phyloP scores from a whole-genome alignment of 2,329 filamentous ascomycete species.

The Trichoderma simmonsii region DNA sequence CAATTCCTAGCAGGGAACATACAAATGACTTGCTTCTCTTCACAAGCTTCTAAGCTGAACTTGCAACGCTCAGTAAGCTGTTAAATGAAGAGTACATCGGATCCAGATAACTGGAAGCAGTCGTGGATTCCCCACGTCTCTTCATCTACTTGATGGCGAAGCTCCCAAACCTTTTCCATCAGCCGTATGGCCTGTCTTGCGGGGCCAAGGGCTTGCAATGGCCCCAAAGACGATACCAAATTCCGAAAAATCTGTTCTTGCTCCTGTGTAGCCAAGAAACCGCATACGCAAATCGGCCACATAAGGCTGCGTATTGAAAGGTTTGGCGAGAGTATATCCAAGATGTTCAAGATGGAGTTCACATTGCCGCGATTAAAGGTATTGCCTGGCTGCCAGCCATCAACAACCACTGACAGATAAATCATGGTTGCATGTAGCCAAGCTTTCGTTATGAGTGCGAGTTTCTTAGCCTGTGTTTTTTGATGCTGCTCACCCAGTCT shows the following conservation, averaged over 20 bases:
- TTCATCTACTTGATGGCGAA: neutral
- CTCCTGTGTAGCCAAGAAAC: neutral
- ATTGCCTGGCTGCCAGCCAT: neutral
- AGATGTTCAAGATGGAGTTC: neutral
- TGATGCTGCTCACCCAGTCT: neutral
- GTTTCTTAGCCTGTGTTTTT: neutral
- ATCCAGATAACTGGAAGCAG: neutral
- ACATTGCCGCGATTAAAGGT: neutral
- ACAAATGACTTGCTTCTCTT: neutral
- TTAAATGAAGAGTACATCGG: neutral
- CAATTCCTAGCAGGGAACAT: neutral
- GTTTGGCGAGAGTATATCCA: neutral
- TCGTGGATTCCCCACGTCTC: neutral
- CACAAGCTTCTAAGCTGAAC: neutral
- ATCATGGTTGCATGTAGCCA: neutral
- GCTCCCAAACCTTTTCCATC: neutral
- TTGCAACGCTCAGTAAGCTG: neutral
- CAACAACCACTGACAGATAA: neutral
- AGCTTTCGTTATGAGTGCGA: neutral
- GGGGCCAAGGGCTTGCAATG: slow-evolving; percentile 2
- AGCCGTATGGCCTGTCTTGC: neutral
- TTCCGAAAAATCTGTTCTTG: neutral
- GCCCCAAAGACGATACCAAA: neutral
- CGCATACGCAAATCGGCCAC: neutral
- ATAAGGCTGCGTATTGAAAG: neutral